phyloP scores from a whole-genome alignment of 2,329 filamentous ascomycete species.

The Aspergillus sp. region DNA sequence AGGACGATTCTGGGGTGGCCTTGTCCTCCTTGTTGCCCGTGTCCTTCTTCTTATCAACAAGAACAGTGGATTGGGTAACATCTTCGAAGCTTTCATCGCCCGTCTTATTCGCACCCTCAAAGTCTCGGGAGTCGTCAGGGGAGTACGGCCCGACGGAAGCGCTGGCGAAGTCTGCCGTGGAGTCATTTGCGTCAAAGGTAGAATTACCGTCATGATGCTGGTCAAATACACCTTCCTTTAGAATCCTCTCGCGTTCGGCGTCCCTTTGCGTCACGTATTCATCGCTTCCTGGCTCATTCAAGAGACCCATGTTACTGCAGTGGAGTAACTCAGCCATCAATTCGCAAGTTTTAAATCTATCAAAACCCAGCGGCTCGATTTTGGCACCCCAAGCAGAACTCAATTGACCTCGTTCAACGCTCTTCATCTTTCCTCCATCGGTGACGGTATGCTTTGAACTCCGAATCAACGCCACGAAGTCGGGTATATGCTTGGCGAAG shows the following conservation, averaged over 20 bases:
- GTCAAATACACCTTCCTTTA: slow-evolving; percentile 70
- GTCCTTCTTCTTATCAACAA: slow-evolving; percentile 68
- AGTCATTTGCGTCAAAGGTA: slow-evolving; percentile 58
- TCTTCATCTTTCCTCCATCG: slow-evolving; percentile 56
- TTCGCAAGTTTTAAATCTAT: slow-evolving; percentile 98
- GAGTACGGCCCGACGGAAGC: slow-evolving; percentile 48
- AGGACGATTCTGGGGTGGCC: slow-evolving; percentile 22
- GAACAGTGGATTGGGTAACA: slow-evolving; percentile 68
- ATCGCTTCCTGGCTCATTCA: slow-evolving; percentile 90
- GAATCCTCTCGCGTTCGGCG: slow-evolving; percentile 74
- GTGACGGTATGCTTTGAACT: slow-evolving; percentile 63
- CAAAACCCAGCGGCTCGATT: slow-evolving; percentile 93
- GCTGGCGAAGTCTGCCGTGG: slow-evolving; percentile 44
- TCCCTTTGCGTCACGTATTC: slow-evolving; percentile 80
- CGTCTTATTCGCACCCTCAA: slow-evolving; percentile 72
- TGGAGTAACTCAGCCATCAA: slow-evolving; percentile 96
- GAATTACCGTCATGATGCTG: slow-evolving; percentile 48
- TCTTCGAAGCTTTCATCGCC: slow-evolving; percentile 94
- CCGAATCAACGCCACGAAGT: slow-evolving; percentile 89
- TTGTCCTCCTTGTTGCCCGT: slow-evolving; percentile 27
- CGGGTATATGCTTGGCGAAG: slow-evolving; percentile 86
- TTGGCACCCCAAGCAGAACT: slow-evolving; percentile 86
- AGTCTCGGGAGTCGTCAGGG: slow-evolving; percentile 65
- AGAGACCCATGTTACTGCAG: slow-evolving; percentile 96
- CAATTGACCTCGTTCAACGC: slow-evolving; percentile 70